A percentile compares a stretch with the other conserved stretches of the same genome.
Conservation (phyloP, 129 eudicot species). For the Arctium lappa region DNA sequence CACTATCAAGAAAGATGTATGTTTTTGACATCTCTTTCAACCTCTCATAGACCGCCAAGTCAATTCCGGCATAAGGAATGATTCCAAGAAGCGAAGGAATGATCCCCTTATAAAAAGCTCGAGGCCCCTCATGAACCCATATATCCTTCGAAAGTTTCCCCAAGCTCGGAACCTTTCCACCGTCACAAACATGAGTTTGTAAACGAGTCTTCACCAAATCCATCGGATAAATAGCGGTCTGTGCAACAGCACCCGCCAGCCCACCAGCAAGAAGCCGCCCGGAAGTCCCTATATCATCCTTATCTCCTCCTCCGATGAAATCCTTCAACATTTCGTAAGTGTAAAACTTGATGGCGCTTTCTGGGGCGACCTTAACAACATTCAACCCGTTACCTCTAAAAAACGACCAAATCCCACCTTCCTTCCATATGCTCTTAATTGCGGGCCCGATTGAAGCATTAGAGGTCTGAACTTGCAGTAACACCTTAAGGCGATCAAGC, state of each 20-base stretch:
- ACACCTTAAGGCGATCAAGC: constrained; percentile 90
- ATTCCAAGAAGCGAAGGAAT: constrained; percentile 94
- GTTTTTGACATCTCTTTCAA: constrained; percentile 80
- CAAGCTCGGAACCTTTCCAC: constrained; percentile 69
- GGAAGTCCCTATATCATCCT: constrained; percentile 63
- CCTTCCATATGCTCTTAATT: constrained; percentile 61
- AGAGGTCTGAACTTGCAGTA: constrained; percentile 77
- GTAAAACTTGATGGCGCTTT: constrained; percentile 93
- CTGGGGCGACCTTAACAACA: constrained; percentile 93
- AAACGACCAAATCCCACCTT: constrained; percentile 68
- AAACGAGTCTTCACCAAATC: constrained; percentile 94
- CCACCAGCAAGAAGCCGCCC: constrained; percentile 95
- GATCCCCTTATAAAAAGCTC: constrained; percentile 84
- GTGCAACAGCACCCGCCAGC: constrained; percentile 95
- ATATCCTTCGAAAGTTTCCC: constrained; percentile 76
- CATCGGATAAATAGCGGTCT: constrained; percentile 90
- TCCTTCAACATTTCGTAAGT: constrained; percentile 75
- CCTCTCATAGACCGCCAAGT: constrained; percentile 80
- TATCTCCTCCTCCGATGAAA: constrained; percentile 64
- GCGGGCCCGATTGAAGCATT: constrained; percentile 65
- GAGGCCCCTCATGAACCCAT: constrained; percentile 86
- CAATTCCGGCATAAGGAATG: constrained; percentile 95
- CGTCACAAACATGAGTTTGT: constrained; percentile 66
- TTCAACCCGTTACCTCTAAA: constrained; percentile 91
- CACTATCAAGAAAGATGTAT: constrained; percentile 63